A percentile compares a stretch with the other conserved stretches of the same genome.
phyloP scores from a whole-genome alignment of 129 eudicot species.

The Chrysanthemum makinoi region DNA sequence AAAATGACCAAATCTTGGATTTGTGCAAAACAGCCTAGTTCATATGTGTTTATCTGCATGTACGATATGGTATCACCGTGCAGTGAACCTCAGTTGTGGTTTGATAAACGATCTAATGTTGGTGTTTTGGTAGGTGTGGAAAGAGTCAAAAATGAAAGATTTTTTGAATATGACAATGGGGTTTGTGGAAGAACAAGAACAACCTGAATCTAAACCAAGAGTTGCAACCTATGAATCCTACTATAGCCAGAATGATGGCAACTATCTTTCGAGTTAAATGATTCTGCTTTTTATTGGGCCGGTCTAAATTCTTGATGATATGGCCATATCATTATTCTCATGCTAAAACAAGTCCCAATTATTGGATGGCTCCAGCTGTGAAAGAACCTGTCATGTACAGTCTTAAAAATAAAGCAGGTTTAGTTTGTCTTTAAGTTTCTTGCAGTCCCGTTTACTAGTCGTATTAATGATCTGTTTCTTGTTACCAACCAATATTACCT shows the following conservation, averaged over 20 bases:
- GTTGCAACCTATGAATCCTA: constrained; percentile 71
- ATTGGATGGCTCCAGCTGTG: not conserved
- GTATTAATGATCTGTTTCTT: no score
- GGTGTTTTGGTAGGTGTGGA: constrained; percentile 62
- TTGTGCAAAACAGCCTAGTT: constrained; percentile 1
- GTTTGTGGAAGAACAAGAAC: constrained; percentile 65
- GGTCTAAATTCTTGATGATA: not conserved
- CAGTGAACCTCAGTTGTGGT: no score
- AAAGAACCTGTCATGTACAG: not conserved
- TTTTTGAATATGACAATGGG: constrained; percentile 73
- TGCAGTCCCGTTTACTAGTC: constrained; percentile 5
- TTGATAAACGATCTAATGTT: not conserved
- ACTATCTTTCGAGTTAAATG: constrained; percentile 11
- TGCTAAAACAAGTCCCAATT: not conserved
- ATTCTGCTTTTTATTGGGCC: not conserved
- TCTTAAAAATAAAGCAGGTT: constrained; percentile 4
- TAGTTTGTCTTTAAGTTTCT: not conserved
- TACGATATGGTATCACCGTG: not conserved
- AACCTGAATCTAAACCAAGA: constrained; percentile 63
- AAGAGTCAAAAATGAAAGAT: constrained; percentile 58
- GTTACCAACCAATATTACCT: no score
- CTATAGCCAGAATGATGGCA: constrained; percentile 45
- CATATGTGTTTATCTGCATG: not conserved
- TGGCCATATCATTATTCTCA: not conserved
- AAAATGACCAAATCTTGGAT: not conserved